Conservation (phyloP, 2,329 filamentous ascomycete genomes). For the Fonsecaea erecta region DNA sequence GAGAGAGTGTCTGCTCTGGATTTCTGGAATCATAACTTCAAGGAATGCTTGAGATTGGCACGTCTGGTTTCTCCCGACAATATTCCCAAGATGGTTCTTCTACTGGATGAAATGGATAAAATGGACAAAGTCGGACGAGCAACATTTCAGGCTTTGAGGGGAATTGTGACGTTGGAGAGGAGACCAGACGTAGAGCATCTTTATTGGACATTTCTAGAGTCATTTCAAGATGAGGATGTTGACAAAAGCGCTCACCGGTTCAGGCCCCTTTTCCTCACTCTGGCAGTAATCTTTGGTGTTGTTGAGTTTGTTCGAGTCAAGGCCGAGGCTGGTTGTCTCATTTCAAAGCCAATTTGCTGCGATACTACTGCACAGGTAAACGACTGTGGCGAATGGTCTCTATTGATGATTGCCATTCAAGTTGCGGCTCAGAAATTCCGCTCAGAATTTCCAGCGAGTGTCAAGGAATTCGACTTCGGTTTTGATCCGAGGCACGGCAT, state of each 20-base stretch:
- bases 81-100: not conserved
- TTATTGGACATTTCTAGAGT: too few relatives aligned
- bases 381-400: not conserved
- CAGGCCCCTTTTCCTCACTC: not conserved
- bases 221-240: too few relatives aligned
- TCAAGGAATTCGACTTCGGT: too few relatives aligned
- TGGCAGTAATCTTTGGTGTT: not conserved
- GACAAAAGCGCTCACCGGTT: too few relatives aligned
- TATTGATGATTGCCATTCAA: not conserved
- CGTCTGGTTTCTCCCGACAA: not conserved
- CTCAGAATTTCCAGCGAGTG: too few relatives aligned
- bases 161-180: too few relatives aligned
- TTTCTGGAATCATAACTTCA: not conserved
- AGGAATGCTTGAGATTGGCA: not conserved
- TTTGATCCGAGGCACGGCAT: not conserved
- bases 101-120: constrained; percentile 1
- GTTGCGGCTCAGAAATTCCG: too few relatives aligned
- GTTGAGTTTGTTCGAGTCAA: not conserved
- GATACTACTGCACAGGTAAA: not conserved
- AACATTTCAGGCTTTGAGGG: not conserved
- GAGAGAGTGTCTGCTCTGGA: not conserved
- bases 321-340: not conserved
- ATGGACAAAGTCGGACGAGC: not conserved
- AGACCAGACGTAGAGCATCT: too few relatives aligned
- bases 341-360: not conserved